A percentile compares a stretch with the other conserved stretches of the same genome.
phyloP scores from a whole-genome alignment of 2,329 filamentous ascomycete genomes.

The Zymoseptoria crescenta region DNA sequence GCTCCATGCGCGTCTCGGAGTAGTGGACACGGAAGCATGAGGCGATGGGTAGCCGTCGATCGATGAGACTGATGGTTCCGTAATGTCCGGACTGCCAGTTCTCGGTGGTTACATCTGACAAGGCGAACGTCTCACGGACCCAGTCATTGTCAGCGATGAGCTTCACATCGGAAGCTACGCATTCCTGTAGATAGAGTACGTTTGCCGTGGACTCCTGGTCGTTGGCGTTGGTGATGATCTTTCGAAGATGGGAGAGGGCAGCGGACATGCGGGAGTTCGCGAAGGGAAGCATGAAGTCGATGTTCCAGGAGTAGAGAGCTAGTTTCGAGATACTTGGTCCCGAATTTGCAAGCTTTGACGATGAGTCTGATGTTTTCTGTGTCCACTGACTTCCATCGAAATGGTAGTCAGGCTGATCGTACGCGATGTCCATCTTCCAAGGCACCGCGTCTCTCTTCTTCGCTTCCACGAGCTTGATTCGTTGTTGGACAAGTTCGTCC shows the following conservation, averaged over 20 bases:
- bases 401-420: constrained; percentile 15
- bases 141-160: constrained; percentile 40
- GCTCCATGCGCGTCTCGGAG: constrained; percentile 39
- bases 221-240: constrained; percentile 19
- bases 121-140: constrained; percentile 41
- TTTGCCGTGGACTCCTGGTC: constrained; percentile 20
- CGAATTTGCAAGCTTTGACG: not conserved
- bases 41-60: constrained; percentile 38
- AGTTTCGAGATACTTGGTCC: constrained; percentile 11
- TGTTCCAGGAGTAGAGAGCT: constrained; percentile 42
- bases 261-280: constrained; percentile 35
- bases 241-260: constrained; percentile 34
- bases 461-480: constrained; percentile 9
- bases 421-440: constrained; percentile 19
- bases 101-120: constrained; percentile 40
- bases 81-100: constrained; percentile 43
- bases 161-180: constrained; percentile 39
- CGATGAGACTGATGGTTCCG: constrained; percentile 48
- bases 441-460: constrained; percentile 13
- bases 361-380: not conserved
- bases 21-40: constrained; percentile 47
- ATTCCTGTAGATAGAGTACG: constrained; percentile 49
- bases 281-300: constrained; percentile 38
- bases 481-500: constrained; percentile 14
- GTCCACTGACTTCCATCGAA: constrained; percentile 12